These are phyloP conservation scores for Dictyostelium capitatum DNA, from an alignment of 78 protist genomes.

Conservation along the genomic window DNA sequence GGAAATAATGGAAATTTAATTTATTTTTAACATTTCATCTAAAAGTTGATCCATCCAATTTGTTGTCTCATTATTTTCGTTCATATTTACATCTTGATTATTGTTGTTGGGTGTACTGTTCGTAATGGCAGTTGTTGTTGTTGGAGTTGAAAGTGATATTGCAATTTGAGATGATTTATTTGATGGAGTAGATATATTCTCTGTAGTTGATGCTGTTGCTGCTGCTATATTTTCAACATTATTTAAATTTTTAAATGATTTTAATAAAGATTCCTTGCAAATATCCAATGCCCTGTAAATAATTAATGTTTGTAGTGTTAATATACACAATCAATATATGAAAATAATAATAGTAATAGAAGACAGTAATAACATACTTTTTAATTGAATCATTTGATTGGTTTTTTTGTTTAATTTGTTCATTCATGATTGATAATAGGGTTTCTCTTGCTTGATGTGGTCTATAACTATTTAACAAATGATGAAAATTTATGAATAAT, in stretches of 20 bases:
- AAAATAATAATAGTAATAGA: no score
- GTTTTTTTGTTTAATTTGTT: slow-evolving; percentile 62
- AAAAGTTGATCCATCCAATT: slow-evolving; percentile 40
- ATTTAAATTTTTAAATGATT: slow-evolving; percentile 12
- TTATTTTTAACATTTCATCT: slow-evolving; percentile 28
- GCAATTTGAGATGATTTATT: no score
- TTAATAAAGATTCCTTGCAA: slow-evolving; percentile 16
- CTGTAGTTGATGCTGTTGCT: neutral
- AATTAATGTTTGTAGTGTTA: neutral
- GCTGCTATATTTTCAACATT: neutral
- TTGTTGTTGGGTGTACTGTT: no score
- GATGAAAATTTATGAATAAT: slow-evolving; percentile 70
- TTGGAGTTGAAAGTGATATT: neutral
- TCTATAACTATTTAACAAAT: slow-evolving; percentile 71
- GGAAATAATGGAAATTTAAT: no score
- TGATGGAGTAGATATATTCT: neutral
- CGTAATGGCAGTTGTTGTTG: no score
- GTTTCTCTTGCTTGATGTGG: slow-evolving; percentile 82
- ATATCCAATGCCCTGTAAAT: slow-evolving; percentile 4
- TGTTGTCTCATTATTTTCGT: neutral
- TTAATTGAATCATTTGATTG: slow-evolving; percentile 23
- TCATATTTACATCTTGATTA: slow-evolving; percentile 4
- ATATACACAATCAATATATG: neutral
- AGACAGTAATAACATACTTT: slow-evolving; percentile 27
- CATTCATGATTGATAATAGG: slow-evolving; percentile 50